phyloP scores from a whole-genome alignment of 148 eudicot genomes.

The Fallopia convolvulus region DNA sequence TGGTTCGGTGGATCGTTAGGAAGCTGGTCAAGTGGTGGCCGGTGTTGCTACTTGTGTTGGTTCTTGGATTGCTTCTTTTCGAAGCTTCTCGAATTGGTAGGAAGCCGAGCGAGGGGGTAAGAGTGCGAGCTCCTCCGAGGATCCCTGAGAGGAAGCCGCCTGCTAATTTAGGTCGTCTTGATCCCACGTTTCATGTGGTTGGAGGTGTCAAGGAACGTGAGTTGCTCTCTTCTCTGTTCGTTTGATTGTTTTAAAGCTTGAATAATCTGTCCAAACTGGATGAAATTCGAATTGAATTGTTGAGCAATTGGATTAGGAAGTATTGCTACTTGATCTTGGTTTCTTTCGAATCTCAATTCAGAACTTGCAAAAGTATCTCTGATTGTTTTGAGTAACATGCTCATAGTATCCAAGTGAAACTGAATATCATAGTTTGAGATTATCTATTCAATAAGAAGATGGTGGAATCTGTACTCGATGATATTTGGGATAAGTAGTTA shows the following conservation, averaged over 20 bases:
- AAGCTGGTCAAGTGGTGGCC: slow-evolving; percentile 57
- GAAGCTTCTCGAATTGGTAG: slow-evolving; percentile 49
- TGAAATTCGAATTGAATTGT: neutral
- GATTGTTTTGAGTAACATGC: neutral
- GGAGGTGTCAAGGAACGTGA: slow-evolving; percentile 72
- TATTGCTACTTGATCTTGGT: neutral
- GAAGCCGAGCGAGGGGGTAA: slow-evolving; percentile 12
- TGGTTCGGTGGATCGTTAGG: slow-evolving; percentile 18
- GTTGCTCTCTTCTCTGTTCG: slow-evolving; percentile 14
- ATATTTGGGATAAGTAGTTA: neutral
- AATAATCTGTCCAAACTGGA: neutral
- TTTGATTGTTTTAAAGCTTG: neutral
- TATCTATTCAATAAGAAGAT: neutral
- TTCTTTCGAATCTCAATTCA: neutral
- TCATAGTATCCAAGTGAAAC: neutral
- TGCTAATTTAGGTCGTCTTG: slow-evolving; percentile 54
- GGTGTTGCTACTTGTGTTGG: slow-evolving; percentile 41
- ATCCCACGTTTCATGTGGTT: slow-evolving; percentile 45
- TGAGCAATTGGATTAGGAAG: neutral
- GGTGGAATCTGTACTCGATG: neutral
- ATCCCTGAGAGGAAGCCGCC: slow-evolving; percentile 13
- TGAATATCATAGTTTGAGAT: neutral
- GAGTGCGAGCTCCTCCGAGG: neutral
- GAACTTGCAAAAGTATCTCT: neutral
- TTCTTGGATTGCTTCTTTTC: slow-evolving; percentile 40